Evolutionary conservation across 352 stramenopile species (phyloP).

Genomic region (Pythium folliculosum): DNA sequence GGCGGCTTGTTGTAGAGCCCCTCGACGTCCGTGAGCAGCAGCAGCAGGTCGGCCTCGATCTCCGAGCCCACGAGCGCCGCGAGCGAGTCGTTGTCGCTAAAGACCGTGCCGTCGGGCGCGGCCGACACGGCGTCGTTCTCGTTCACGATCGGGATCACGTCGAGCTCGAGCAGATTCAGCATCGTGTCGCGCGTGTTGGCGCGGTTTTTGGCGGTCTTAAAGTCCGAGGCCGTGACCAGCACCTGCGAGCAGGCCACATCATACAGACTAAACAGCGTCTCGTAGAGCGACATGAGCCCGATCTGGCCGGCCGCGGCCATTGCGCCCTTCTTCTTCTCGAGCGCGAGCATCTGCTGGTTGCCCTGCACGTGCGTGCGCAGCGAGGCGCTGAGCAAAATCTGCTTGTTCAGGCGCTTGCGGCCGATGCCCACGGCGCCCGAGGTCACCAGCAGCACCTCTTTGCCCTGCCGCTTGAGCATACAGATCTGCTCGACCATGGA

Average conservation of each 20-base stretch:
- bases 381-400: slow-evolving; percentile 88
- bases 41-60: slow-evolving; percentile 92
- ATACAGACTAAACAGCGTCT: slow-evolving; percentile 95
- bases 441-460: slow-evolving; percentile 89
- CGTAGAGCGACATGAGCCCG: slow-evolving; percentile 98
- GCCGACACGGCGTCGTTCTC: slow-evolving; percentile 98
- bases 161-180: slow-evolving; percentile 92
- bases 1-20: slow-evolving; percentile 94
- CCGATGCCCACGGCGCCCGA: slow-evolving; percentile 94
- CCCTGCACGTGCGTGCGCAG: slow-evolving; percentile 87
- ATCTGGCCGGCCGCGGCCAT: slow-evolving; percentile 95
- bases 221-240: slow-evolving; percentile 79
- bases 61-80: slow-evolving; percentile 86
- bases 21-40: slow-evolving; percentile 97
- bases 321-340: slow-evolving; percentile 87
- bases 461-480: slow-evolving; percentile 90
- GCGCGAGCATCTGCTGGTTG: slow-evolving; percentile 88
- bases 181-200: slow-evolving; percentile 89
- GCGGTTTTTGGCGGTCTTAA: slow-evolving; percentile 83
- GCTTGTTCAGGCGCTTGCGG: slow-evolving; percentile 93
- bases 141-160: slow-evolving; percentile 98
- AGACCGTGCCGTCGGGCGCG: slow-evolving; percentile 74
- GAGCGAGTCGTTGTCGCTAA: slow-evolving; percentile 97
- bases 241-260: slow-evolving; percentile 95
- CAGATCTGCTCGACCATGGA: slow-evolving; percentile 94